A percentile compares a stretch with the other conserved stretches of the same genome.
phyloP scores from a whole-genome alignment of 148 eudicot species.

The Chenopodium suecicum region DNA sequence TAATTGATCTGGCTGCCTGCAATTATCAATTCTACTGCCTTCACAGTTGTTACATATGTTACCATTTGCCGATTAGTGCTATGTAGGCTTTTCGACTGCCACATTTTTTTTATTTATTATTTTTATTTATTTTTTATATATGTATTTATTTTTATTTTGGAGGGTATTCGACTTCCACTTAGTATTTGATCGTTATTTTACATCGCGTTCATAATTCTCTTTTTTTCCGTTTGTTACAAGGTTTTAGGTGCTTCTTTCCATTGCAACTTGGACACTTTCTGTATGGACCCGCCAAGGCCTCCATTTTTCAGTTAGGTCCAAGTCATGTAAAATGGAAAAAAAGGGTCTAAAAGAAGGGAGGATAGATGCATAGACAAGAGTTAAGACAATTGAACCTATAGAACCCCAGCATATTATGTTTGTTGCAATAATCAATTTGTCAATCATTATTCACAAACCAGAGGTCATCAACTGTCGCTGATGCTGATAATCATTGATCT shows the following conservation, averaged over 20 bases:
- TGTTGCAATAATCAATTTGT: not conserved
- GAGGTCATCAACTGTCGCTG: not conserved
- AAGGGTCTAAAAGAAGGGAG: not conserved
- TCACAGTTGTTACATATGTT: not conserved
- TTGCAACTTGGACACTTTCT: slow-evolving; percentile 3
- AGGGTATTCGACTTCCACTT: not conserved
- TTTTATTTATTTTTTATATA: too few species aligned
- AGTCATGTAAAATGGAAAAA: not conserved
- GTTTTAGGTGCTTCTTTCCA: not conserved
- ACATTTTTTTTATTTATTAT: too few species aligned
- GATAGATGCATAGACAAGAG: not conserved
- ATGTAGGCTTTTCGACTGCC: not conserved
- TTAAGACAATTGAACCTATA: not conserved
- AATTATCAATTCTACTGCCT: not conserved
- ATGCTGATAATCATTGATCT: not conserved
- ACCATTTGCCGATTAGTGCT: not conserved
- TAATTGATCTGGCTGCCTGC: slow-evolving; percentile 11
- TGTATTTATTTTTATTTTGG: not conserved
- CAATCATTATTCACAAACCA: not conserved
- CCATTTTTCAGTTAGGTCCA: not conserved
- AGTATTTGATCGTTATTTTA: not conserved
- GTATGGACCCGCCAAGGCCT: not conserved
- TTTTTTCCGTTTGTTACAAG: not conserved
- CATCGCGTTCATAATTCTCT: not conserved
- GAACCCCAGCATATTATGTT: not conserved